Conservation (phyloP, 2,329 filamentous ascomycete genomes). For the Endothia cerciana region DNA sequence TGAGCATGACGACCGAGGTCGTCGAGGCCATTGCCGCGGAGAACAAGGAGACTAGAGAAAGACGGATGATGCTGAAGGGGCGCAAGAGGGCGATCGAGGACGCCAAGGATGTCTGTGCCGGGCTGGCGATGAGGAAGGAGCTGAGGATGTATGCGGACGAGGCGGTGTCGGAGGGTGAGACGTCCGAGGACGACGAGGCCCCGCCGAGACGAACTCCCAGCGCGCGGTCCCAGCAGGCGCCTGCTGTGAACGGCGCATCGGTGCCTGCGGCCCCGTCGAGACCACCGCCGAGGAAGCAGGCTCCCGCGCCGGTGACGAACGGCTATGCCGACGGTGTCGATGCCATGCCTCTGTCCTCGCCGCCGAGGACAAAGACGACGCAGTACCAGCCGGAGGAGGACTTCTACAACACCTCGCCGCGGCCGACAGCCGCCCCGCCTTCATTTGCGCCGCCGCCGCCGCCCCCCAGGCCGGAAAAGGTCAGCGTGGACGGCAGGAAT, state of each 20-base stretch:
- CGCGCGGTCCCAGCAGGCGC: neutral
- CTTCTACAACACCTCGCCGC: conserved; percentile 28
- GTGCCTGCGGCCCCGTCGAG: neutral
- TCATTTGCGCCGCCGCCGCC: conserved; percentile 34
- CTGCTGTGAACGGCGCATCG: neutral
- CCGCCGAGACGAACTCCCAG: neutral
- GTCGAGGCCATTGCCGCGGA: conserved; percentile 57
- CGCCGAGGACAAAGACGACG: conserved; percentile 21
- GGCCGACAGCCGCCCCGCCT: conserved; percentile 33
- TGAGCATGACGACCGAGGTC: conserved; percentile 48
- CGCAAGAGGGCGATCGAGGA: conserved; percentile 57
- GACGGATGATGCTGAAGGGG: conserved; percentile 50
- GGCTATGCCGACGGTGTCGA: conserved; percentile 21
- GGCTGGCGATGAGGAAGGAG: conserved; percentile 57
- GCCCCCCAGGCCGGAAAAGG: conserved; percentile 41
- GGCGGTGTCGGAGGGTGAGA: conserved; percentile 36
- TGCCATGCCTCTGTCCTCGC: conserved; percentile 21
- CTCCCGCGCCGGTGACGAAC: conserved; percentile 15
- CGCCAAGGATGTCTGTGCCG: conserved; percentile 53
- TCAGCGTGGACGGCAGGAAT: conserved; percentile 33
- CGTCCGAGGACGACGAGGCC: conserved; percentile 24
- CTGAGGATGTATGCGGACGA: conserved; percentile 41
- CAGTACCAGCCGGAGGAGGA: conserved; percentile 31
- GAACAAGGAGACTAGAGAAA: conserved; percentile 56
- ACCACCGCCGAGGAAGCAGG: conserved; percentile 10